Percentiles rank a stretch among this genome's conserved stretches.
Conservation (phyloP, 495 filamentous ascomycete species). For the Xylaria sp. region DNA sequence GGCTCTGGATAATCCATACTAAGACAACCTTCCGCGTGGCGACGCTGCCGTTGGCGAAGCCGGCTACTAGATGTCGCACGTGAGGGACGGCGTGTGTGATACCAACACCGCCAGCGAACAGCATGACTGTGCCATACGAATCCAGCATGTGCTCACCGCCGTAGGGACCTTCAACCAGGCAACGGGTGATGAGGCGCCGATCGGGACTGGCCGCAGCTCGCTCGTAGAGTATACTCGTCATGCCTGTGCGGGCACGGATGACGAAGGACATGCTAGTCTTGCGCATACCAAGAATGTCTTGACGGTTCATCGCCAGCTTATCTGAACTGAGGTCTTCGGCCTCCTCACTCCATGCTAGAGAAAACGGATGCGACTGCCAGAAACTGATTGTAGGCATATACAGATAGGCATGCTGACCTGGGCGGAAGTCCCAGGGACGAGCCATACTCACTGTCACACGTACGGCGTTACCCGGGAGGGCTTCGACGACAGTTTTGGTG, state of each 20-base stretch:
- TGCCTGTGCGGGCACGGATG: conserved; percentile 78
- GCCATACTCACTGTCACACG: conserved; percentile 78
- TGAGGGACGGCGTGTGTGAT: conserved; percentile 87
- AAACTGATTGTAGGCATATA: conserved; percentile 79
- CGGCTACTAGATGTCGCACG: conserved; percentile 75
- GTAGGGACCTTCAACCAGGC: conserved; percentile 85
- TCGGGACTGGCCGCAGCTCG: conserved; percentile 66
- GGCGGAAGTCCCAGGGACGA: conserved; percentile 74
- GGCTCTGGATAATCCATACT: conserved; percentile 88
- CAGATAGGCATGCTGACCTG: conserved; percentile 81
- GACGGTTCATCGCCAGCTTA: conserved; percentile 62
- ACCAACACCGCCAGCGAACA: conserved; percentile 87
- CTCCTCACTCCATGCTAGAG: conserved; percentile 69
- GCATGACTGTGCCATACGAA: conserved; percentile 84
- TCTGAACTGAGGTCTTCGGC: conserved; percentile 54
- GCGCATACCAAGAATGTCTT: conserved; percentile 60
- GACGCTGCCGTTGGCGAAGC: conserved; percentile 70
- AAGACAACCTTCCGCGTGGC: conserved; percentile 82
- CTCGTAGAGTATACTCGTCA: conserved; percentile 78
- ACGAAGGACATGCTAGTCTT: conserved; percentile 79
- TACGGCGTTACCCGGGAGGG: conserved; percentile 68
- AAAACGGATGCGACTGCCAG: conserved; percentile 74
- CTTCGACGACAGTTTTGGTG: conserved; percentile 65
- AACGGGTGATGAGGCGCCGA: conserved; percentile 64
- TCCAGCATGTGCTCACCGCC: conserved; percentile 69